These are phyloP conservation scores for Thelonectria blattea DNA, from an alignment of 2,329 filamentous ascomycete genomes.

Conservation along the genomic window DNA sequence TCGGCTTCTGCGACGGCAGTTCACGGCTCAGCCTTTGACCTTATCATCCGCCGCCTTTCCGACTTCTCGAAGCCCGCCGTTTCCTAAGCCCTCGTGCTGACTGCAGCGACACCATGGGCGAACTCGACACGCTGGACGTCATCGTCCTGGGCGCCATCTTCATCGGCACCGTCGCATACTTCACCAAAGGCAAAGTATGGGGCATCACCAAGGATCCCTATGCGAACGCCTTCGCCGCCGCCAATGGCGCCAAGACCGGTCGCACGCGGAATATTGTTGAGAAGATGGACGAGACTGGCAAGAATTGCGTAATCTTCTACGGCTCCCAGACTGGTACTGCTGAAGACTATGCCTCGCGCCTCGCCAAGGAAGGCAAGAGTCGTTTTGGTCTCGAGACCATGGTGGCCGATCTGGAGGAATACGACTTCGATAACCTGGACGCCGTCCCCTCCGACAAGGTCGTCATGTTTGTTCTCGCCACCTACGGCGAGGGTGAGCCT, in stretches of 20 bases:
- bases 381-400: conserved; percentile 97
- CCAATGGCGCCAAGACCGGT: conserved; percentile 75
- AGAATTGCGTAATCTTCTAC: conserved; percentile 98
- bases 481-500: conserved; percentile 97
- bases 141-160: conserved; percentile 87
- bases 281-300: conserved; percentile 93
- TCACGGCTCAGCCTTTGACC: conserved; percentile 10
- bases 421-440: conserved; percentile 95
- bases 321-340: conserved; percentile 98
- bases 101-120: conserved; percentile 75
- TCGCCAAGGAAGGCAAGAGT: conserved; percentile 97
- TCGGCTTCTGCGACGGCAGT: conserved; percentile 22
- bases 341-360: conserved; percentile 94
- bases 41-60: conserved; percentile 16
- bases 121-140: conserved; percentile 95
- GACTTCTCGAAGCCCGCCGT: conserved; percentile 8
- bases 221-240: conserved; percentile 73
- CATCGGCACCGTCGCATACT: conserved; percentile 89
- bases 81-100: conserved; percentile 21
- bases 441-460: conserved; percentile 87
- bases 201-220: conserved; percentile 88
- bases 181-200: conserved; percentile 97
- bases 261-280: conserved; percentile 92
- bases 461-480: conserved; percentile 93
- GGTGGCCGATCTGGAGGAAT: conserved; percentile 97